Evolutionary conservation across 805 yeast genomes (phyloP).

Genomic region (Candida vaughaniae): DNA sequence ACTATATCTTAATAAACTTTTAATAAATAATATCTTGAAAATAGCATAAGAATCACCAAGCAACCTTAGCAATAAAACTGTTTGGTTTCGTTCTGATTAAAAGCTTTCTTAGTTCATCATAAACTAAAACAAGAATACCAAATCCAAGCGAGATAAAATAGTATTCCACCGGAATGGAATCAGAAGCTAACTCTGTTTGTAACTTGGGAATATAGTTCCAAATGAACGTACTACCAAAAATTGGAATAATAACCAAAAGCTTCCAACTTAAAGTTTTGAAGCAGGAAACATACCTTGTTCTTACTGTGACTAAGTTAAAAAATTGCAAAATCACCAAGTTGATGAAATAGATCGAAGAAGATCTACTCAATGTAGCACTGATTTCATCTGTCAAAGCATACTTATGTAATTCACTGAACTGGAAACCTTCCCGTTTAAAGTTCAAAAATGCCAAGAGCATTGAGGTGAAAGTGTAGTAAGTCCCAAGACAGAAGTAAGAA

Average conservation of each 20-base stretch:
- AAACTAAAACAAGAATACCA: constrained; percentile 36
- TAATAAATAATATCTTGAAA: no score
- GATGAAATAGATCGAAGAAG: constrained; percentile 47
- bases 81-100: constrained; percentile 36
- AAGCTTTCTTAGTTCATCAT: constrained; percentile 45
- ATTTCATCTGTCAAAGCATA: constrained; percentile 32
- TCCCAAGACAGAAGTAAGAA: constrained; percentile 44
- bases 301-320: constrained; percentile 43
- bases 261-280: constrained; percentile 41
- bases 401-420: constrained; percentile 31
- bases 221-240: constrained; percentile 38
- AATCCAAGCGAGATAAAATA: constrained; percentile 47
- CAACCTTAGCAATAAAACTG: constrained; percentile 34
- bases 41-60: constrained; percentile 34
- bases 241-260: constrained; percentile 32
- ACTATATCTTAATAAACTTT: not conserved
- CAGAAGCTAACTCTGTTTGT: constrained; percentile 33
- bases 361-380: constrained; percentile 22
- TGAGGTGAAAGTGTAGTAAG: constrained; percentile 39
- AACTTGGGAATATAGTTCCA: constrained; percentile 44
- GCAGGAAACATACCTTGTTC: constrained; percentile 42
- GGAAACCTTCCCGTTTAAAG: constrained; percentile 33
- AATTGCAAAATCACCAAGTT: constrained; percentile 49
- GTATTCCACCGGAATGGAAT: constrained; percentile 43
- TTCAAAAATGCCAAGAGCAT: constrained; percentile 40